Percentiles rank a stretch among this genome's conserved stretches.
Conservation (phyloP, 352 stramenopile genomes). For the Elongisporangium undulatum region DNA sequence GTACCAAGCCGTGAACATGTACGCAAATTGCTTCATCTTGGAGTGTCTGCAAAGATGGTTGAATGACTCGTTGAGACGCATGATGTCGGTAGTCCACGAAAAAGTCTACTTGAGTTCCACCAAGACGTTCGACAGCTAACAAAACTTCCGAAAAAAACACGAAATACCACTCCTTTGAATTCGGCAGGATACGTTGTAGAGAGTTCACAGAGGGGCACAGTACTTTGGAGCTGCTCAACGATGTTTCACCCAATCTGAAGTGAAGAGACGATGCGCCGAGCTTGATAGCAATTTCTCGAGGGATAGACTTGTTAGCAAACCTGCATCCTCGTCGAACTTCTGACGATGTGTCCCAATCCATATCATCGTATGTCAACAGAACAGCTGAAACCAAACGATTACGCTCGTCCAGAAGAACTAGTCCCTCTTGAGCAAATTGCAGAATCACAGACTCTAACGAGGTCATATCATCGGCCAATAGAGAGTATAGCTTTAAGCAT, state of each 20-base stretch:
- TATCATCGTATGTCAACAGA: slow-evolving; percentile 62
- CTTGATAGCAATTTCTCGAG: slow-evolving; percentile 32
- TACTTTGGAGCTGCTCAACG: slow-evolving; percentile 42
- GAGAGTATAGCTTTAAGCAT: slow-evolving; percentile 46
- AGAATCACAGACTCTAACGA: slow-evolving; percentile 17
- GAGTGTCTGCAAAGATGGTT: slow-evolving; percentile 64
- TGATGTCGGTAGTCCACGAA: slow-evolving; percentile 68
- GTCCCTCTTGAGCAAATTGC: slow-evolving; percentile 25
- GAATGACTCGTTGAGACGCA: slow-evolving; percentile 56
- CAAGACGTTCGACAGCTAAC: slow-evolving; percentile 43
- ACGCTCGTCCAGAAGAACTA: slow-evolving; percentile 34
- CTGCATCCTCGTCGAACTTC: slow-evolving; percentile 36
- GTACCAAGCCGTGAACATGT: slow-evolving; percentile 56
- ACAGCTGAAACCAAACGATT: slow-evolving; percentile 27
- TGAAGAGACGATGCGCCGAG: slow-evolving; percentile 64
- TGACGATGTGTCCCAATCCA: slow-evolving; percentile 70
- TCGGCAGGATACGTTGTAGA: slow-evolving; percentile 39
- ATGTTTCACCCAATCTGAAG: slow-evolving; percentile 54
- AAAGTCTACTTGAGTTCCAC: slow-evolving; percentile 55
- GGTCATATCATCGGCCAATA: slow-evolving; percentile 26
- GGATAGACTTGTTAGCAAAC: slow-evolving; percentile 52
- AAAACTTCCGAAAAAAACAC: slow-evolving; percentile 58
- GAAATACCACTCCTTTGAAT: slow-evolving; percentile 29
- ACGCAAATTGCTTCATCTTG: slow-evolving; percentile 69
- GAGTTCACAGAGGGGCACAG: slow-evolving; percentile 29